Base-by-base conservation (phyloP, 1,284 basidiomycete species). In the Sphagnurus paluster region DNA sequence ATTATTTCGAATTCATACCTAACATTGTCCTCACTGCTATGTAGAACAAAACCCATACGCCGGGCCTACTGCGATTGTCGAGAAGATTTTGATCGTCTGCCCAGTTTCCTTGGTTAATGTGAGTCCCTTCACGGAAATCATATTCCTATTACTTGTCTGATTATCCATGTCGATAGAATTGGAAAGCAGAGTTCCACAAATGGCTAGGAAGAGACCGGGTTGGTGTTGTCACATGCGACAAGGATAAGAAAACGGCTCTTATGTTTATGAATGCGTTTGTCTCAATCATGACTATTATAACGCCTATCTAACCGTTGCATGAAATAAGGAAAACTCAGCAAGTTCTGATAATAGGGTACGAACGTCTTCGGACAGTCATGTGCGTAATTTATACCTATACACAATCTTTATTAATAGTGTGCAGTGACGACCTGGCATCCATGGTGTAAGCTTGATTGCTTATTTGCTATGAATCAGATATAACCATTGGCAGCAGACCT, bases 281-380 rank as follows among this genome's bases (percentile, higher is more conserved):
- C 21, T 44, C 14, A 28, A 19, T 19, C 20, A n/a, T 49, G 35
- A 13, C 14, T 49, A 39, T 42, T 29, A 30, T 34, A 39, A 33
- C 50, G 29, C 44, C 28, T 52, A 9, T 14, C 20, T 34, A 9
- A 34, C 1, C 24, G 0, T 21, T 7, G 8, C 30, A 30, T 17
- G 29, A 33, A 30, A 48, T 14, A 53, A 90, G 88, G 44, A 84
- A 79, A 56, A 76, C 78, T 14, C 89, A 89, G 54, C 80, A 97
- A 34, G 92, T 99, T 2, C 73, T 99, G 21, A 82, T 99, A 54
- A 94, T 98, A 49, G 95, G 96, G 6, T 99, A 99, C 63, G 97
- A 99, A 62, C 87, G 90, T 54, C 74, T 97, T 26, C 75, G 91
- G 40, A 86, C 82, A 14, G 82, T 91, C 5, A 84, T 92, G 92